Percentiles rank a stretch among this genome's conserved stretches.
Evolutionary conservation across 148 eudicot genomes (phyloP).

Genomic region (Rhododendron simsii): DNA sequence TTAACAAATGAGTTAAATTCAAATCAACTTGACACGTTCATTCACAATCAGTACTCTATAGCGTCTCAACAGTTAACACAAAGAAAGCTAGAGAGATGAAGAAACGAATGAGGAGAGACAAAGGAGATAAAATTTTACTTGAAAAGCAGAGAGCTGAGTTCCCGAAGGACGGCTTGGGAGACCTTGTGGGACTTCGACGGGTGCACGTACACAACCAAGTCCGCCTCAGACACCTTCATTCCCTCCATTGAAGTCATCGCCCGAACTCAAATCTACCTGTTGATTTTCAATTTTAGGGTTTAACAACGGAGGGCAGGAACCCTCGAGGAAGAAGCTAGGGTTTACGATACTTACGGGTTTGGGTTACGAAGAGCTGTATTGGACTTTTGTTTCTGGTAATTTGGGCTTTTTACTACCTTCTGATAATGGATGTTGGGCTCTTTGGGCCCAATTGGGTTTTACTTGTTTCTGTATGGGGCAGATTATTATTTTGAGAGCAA

Average conservation of each 20-base stretch:
- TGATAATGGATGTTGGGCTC: background rate
- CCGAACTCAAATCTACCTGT: background rate
- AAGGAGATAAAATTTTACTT: constrained; percentile 26
- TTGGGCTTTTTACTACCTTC: background rate
- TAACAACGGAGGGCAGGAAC: background rate
- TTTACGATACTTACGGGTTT: background rate
- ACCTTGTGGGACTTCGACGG: constrained; percentile 59
- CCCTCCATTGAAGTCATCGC: constrained; percentile 35
- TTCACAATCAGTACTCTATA: background rate
- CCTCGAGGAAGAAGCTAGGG: no score
- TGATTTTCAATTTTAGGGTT: background rate
- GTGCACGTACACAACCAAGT: constrained; percentile 49
- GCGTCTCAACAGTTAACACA: background rate
- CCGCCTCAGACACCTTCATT: constrained; percentile 44
- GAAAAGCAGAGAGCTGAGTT: constrained; percentile 67
- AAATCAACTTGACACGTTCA: background rate
- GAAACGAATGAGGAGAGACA: background rate
- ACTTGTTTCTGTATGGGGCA: background rate
- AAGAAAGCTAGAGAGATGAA: background rate
- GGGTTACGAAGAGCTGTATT: background rate
- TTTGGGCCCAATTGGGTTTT: background rate
- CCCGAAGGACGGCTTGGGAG: constrained; percentile 38
- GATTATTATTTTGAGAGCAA: background rate
- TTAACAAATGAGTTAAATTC: no score
- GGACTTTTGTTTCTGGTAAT: background rate